Evolutionary conservation across 1,284 basidiomycete genomes (phyloP).

Genomic region (Austroboletus novae-zelandiae): DNA sequence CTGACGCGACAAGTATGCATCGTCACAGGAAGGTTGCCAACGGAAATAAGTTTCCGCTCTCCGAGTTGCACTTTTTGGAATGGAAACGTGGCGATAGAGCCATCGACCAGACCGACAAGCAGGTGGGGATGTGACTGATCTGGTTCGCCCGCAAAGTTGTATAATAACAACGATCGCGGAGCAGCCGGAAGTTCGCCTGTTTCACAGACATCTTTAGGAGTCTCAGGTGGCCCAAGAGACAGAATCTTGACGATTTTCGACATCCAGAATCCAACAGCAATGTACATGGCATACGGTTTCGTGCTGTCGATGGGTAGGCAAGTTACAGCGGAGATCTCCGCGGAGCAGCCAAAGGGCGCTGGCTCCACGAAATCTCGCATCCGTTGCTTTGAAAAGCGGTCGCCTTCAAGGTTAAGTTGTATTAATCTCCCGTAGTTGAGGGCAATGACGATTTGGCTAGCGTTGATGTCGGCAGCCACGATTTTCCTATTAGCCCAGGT

Average conservation of each 20-base stretch:
- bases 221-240: constrained; percentile 29
- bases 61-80: constrained; percentile 44
- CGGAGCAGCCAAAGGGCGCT: constrained; percentile 15
- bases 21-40: constrained; percentile 70
- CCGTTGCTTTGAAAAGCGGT: constrained; percentile 37
- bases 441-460: constrained; percentile 66
- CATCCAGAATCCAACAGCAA: constrained; percentile 79
- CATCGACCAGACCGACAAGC: constrained; percentile 79
- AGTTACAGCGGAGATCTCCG: constrained; percentile 66
- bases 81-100: constrained; percentile 65
- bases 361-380: constrained; percentile 21
- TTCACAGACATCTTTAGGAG: constrained; percentile 38
- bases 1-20: constrained; percentile 53
- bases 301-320: constrained; percentile 52
- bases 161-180: constrained; percentile 70
- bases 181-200: constrained; percentile 52
- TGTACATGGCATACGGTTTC: constrained; percentile 45
- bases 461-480: constrained; percentile 65
- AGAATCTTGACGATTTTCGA: constrained; percentile 65
- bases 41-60: constrained; percentile 56
- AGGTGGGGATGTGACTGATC: constrained; percentile 52
- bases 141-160: constrained; percentile 52
- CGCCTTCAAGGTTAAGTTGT: constrained; percentile 47
- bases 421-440: constrained; percentile 56
- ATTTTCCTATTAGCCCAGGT: constrained; percentile 45